Conservation (phyloP, 495 filamentous ascomycete genomes). For the Diplogelasinospora grovesii region DNA sequence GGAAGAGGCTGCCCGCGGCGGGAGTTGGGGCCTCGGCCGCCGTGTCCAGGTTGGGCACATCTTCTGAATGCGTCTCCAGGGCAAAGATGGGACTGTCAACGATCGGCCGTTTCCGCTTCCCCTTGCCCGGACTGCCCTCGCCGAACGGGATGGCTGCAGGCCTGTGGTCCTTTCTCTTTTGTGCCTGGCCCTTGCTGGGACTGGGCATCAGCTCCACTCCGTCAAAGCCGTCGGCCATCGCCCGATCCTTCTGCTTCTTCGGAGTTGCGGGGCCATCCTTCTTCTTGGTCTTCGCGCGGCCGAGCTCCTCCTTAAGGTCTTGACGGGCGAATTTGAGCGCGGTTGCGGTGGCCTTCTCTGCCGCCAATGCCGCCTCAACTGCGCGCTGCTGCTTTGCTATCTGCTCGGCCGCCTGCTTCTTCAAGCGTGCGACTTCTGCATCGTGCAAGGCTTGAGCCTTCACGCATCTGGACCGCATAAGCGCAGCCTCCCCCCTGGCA, state of each 20-base stretch:
- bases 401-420: conserved; percentile 39
- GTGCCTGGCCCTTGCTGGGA: conserved; percentile 32
- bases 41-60: background rate
- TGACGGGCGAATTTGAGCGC: conserved; percentile 48
- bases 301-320: conserved; percentile 44
- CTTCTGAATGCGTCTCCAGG: conserved; percentile 36
- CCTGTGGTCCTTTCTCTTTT: conserved; percentile 26
- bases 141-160: conserved; percentile 28
- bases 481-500: conserved; percentile 44
- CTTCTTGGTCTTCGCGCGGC: conserved; percentile 31
- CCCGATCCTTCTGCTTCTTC: conserved; percentile 40
- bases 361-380: conserved; percentile 38
- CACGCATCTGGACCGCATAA: conserved; percentile 47
- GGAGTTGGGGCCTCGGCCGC: background rate
- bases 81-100: conserved; percentile 44
- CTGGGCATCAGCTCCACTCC: conserved; percentile 43
- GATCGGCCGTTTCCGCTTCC: conserved; percentile 44
- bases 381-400: conserved; percentile 39
- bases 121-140: conserved; percentile 43
- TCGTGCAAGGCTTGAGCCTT: conserved; percentile 32
- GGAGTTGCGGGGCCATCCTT: conserved; percentile 37
- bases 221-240: conserved; percentile 47
- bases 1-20: background rate
- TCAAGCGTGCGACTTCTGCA: conserved; percentile 37
- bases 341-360: conserved; percentile 38